Base-by-base conservation (phyloP, 2,329 filamentous ascomycete genomes). In the Aplosporella prunicola region DNA sequence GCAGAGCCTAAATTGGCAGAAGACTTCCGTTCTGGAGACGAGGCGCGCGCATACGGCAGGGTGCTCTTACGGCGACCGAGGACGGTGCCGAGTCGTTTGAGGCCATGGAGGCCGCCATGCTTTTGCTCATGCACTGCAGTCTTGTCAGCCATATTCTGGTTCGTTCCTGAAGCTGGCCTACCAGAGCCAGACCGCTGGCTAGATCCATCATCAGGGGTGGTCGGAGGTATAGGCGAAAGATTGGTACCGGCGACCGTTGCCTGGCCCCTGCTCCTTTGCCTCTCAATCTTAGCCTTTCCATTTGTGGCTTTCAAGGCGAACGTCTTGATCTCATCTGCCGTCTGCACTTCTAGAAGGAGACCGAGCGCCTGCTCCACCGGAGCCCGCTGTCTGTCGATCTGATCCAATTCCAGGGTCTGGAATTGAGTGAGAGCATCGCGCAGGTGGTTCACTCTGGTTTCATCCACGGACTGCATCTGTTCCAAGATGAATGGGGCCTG, bases 401-500 rank as follows among this genome's bases (percentile, higher is more conserved):
- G 78, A 55, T 98, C 91, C 18, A 85, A 76, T 58, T 96, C 89
- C 55, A 93, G 82, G 0, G 91, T 98, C 60, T 93, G 80, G 50
- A 89, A 82, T 53, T 95, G 88, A 1, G 91, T 96, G 43, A 98
- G 72, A 26, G 84, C 75, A 60, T 96, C 89, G 44, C 89, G 82
- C 42, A 98, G 69, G 53, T 93, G 82, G 58, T 95, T 94, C 47
- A 93, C 68, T 39, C 91, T 78, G 49, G 76, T 80, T 64, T 98
- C 91, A 55, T 98, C 91, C 20, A 93, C 68, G 5, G 84, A 81
- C 58, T 98, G 91, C 17, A 98, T 74, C 43, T 80, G 82, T 62
- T 98, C 91, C 54, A 93, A 95, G 43, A 95, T 82, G 60, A 85
- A 96, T 1, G 91, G 91, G 10, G 91, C 86, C 58, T 94, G 87